These are phyloP conservation scores for Albatrellus sp. DNA, from an alignment of 1,284 basidiomycete species.

Conservation along the genomic window DNA sequence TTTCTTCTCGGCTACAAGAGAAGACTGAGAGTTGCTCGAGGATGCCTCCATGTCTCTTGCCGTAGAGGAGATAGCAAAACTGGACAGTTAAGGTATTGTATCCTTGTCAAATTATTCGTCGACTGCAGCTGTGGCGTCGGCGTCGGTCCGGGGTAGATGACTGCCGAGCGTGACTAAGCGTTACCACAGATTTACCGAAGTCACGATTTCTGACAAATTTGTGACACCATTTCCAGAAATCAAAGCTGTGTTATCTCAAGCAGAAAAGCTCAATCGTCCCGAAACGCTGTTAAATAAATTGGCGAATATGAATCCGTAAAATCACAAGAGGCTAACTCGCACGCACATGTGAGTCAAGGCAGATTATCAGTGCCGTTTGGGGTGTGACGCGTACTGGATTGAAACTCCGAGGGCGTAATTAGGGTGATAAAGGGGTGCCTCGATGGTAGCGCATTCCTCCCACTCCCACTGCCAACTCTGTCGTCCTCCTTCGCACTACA, in stretches of 20 bases:
- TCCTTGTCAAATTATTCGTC: not conserved
- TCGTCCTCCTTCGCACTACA: not conserved
- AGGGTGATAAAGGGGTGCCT: conserved; percentile 5
- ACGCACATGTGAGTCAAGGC: too few species aligned
- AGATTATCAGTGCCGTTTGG: too few species aligned
- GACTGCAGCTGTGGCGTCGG: not conserved
- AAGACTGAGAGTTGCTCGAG: conserved; percentile 5
- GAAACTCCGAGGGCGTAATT: conserved; percentile 9
- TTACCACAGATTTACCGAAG: too few species aligned
- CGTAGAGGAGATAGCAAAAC: not conserved
- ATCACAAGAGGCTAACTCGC: too few species aligned
- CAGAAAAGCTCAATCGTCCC: too few species aligned
- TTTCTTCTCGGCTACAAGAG: conserved; percentile 16
- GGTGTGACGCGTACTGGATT: not conserved
- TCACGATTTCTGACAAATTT: too few species aligned
- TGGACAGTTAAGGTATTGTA: not conserved
- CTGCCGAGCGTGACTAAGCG: not conserved
- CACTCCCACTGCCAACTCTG: not conserved
- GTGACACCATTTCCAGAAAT: too few species aligned
- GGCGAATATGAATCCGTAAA: too few species aligned
- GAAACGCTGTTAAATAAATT: too few species aligned
- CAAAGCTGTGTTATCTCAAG: too few species aligned
- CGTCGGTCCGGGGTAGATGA: not conserved
- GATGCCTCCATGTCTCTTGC: conserved; percentile 4
- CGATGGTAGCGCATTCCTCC: not conserved